Conservation (phyloP, 1,284 basidiomycete genomes). For the Papiliotrema fonsecae region DNA sequence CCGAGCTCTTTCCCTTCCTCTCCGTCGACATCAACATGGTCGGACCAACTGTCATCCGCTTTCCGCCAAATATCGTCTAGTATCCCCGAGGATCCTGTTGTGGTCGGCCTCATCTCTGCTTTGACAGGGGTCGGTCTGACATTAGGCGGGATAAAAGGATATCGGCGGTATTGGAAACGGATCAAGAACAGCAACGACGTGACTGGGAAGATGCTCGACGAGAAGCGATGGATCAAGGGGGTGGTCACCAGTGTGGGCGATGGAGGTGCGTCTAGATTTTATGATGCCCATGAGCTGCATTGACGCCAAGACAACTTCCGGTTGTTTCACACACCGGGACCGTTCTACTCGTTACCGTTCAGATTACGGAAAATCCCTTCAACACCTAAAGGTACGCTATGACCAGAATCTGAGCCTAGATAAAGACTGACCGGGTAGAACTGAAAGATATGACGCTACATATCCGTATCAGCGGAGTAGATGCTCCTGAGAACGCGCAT, state of each 20-base stretch:
- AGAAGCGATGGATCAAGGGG: conserved; percentile 63
- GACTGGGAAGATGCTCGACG: conserved; percentile 56
- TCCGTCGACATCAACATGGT: no score
- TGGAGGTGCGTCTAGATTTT: conserved; percentile 49
- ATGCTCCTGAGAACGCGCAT: conserved; percentile 79
- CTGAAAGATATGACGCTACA: conserved; percentile 72
- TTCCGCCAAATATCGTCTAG: no score
- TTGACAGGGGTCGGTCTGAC: conserved; percentile 46
- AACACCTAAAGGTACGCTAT: conserved; percentile 55
- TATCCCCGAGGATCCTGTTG: conserved; percentile 27
- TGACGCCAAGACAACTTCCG: conserved; percentile 52
- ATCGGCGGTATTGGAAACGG: conserved; percentile 58
- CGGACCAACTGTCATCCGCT: no score
- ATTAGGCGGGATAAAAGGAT: conserved; percentile 47
- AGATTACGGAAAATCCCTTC: conserved; percentile 63
- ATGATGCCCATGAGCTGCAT: not conserved
- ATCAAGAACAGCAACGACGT: conserved; percentile 62
- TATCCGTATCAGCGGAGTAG: conserved; percentile 78
- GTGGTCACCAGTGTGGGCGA: conserved; percentile 55
- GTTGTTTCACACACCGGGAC: conserved; percentile 73
- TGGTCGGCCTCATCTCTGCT: conserved; percentile 33
- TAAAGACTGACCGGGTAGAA: conserved; percentile 47
- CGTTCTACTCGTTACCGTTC: conserved; percentile 67
- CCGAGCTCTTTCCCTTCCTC: no score
- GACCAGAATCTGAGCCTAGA: not conserved